A percentile compares a stretch with the other conserved stretches of the same genome.
phyloP scores from a whole-genome alignment of 2,329 filamentous ascomycete species.

The Fusarium ramigenum region DNA sequence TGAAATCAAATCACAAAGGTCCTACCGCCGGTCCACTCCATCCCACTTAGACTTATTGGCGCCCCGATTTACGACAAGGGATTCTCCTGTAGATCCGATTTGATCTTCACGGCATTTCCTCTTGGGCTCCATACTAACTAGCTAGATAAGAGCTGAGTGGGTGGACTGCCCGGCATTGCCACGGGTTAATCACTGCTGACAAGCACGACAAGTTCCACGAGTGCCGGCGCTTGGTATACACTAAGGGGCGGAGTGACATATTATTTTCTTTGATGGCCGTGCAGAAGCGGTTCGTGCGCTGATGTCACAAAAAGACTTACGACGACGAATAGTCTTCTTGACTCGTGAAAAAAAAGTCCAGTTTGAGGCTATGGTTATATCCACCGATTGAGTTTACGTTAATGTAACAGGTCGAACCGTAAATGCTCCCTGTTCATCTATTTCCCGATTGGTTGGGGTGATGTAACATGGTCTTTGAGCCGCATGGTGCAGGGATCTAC shows the following conservation, averaged over 20 bases:
- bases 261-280: background rate
- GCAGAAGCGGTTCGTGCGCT: background rate
- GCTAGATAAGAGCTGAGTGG: background rate
- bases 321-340: background rate
- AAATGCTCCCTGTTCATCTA: background rate
- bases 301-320: background rate
- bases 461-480: background rate
- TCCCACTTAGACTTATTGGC: background rate
- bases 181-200: background rate
- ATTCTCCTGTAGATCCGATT: slow-evolving; percentile 1
- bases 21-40: background rate
- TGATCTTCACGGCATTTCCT: background rate
- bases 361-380: background rate
- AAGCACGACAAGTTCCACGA: background rate
- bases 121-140: background rate
- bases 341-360: background rate
- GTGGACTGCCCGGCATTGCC: background rate
- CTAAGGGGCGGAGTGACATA: background rate
- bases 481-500: background rate
- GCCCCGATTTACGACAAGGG: background rate
- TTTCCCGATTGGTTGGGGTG: background rate
- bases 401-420: background rate
- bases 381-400: background rate
- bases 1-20: background rate
- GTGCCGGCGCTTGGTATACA: background rate